Evolutionary conservation across 441 rosid species (phyloP).

Genomic region (Biscutella laevigata): DNA sequence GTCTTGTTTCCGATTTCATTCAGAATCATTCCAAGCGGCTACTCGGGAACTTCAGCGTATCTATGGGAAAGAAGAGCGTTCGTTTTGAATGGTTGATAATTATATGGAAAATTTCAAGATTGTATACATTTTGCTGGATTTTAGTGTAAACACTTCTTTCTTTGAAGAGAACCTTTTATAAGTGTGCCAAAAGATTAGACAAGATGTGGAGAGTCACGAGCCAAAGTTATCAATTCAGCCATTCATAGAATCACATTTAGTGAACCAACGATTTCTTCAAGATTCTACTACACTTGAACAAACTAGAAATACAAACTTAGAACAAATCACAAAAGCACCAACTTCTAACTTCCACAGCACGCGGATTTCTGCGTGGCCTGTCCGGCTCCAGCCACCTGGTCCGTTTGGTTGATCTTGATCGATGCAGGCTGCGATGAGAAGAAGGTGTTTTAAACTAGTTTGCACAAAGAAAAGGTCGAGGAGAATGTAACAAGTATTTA

Average conservation of each 20-base stretch:
- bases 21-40: conserved; percentile 69
- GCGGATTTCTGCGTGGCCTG: conserved; percentile 42
- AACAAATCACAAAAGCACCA: too few relatives aligned
- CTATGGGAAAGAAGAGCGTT: conserved; percentile 56
- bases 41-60: conserved; percentile 54
- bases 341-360: conserved; percentile 44
- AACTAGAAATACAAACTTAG: conserved; percentile 3
- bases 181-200: neutral
- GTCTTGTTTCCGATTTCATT: neutral
- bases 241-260: neutral
- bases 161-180: neutral
- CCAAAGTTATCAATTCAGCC: neutral
- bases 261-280: conserved; percentile 5
- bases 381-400: conserved; percentile 39
- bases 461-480: neutral
- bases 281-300: conserved; percentile 19
- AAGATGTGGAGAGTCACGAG: neutral
- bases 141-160: neutral
- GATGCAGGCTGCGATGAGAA: conserved; percentile 28
- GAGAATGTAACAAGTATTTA: neutral
- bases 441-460: too few relatives aligned
- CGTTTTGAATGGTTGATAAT: conserved; percentile 23
- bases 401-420: conserved; percentile 41
- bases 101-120: neutral
- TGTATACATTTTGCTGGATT: conserved; percentile 12